phyloP scores from a whole-genome alignment of 495 filamentous ascomycete genomes.

The Penicillium egyptiacum region DNA sequence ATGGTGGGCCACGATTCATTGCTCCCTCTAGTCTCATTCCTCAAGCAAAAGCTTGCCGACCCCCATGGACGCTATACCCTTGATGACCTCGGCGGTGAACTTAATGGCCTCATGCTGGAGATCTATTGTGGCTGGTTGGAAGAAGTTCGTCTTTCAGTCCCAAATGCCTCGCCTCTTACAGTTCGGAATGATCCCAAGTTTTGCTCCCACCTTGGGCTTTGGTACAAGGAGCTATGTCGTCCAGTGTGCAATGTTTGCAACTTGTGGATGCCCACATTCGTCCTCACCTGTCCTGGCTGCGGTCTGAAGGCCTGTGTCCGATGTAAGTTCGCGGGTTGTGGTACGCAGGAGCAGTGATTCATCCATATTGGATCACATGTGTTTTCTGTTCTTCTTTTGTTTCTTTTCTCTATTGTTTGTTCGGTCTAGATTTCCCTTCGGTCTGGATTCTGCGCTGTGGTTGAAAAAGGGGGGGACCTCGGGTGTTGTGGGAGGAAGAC shows the following conservation, averaged over 20 bases:
- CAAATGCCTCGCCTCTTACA: constrained; percentile 1
- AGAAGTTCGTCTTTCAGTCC: constrained; percentile 16
- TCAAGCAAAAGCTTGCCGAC: constrained; percentile 27
- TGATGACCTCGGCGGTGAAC: constrained; percentile 28
- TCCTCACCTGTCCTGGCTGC: constrained; percentile 35
- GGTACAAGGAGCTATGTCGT: constrained; percentile 27
- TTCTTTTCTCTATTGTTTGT: neutral
- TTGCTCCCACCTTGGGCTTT: constrained; percentile 36
- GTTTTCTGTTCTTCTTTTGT: neutral
- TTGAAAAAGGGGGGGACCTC: neutral
- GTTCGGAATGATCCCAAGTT: neutral
- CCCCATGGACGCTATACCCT: constrained; percentile 24
- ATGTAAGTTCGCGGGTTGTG: constrained; percentile 31
- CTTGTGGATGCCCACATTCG: constrained; percentile 35
- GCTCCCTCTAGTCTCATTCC: constrained; percentile 26
- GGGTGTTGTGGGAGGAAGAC: neutral
- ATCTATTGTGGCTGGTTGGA: constrained; percentile 32
- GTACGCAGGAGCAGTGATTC: neutral
- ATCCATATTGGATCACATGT: neutral
- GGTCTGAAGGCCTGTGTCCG: constrained; percentile 33
- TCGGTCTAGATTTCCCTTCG: constrained; percentile 5
- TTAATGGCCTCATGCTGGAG: constrained; percentile 34
- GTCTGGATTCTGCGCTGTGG: neutral
- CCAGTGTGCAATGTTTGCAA: constrained; percentile 32
- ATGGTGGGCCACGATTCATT: constrained; percentile 7